phyloP scores from a whole-genome alignment of 257 asterid species.

The Nemophila menziesii region DNA sequence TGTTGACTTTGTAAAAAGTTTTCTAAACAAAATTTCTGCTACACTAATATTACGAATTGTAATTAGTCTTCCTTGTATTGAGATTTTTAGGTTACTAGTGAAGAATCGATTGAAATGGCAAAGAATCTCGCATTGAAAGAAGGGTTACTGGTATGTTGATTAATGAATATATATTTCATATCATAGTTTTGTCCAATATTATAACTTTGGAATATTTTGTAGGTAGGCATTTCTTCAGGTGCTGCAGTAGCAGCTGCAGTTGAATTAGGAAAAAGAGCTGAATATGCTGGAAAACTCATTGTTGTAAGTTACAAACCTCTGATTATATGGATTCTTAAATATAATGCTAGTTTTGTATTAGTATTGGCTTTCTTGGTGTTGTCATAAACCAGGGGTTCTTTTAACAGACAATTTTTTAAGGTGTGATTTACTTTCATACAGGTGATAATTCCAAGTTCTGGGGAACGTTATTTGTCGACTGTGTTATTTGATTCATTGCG shows the following conservation, averaged over 20 bases:
- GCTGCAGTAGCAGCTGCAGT: conserved; percentile 64
- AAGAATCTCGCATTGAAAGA: conserved; percentile 60
- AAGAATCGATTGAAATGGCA: conserved; percentile 64
- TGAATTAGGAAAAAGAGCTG: conserved; percentile 45
- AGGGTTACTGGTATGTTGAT: conserved; percentile 47
- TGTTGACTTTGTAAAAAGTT: neutral
- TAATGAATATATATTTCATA: neutral
- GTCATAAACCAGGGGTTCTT: neutral
- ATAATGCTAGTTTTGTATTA: neutral
- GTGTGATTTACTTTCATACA: conserved; percentile 8
- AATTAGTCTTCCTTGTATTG: neutral
- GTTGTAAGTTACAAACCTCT: conserved; percentile 64
- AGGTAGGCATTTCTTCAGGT: conserved; percentile 81
- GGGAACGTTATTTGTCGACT: conserved; percentile 51
- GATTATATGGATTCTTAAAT: too few relatives aligned
- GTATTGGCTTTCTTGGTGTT: neutral
- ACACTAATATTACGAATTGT: too few relatives aligned
- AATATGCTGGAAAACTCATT: conserved; percentile 60
- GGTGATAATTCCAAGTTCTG: conserved; percentile 43
- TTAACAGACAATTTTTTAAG: neutral
- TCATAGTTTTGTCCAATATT: neutral
- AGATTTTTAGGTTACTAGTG: conserved; percentile 42
- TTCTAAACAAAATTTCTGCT: neutral
- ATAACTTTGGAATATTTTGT: conserved; percentile 13
- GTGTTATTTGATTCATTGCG: conserved; percentile 38